Percentiles rank a stretch among this genome's conserved stretches.
Evolutionary conservation across 2,329 filamentous ascomycete species (phyloP).

Genomic region (Apiospora marii): DNA sequence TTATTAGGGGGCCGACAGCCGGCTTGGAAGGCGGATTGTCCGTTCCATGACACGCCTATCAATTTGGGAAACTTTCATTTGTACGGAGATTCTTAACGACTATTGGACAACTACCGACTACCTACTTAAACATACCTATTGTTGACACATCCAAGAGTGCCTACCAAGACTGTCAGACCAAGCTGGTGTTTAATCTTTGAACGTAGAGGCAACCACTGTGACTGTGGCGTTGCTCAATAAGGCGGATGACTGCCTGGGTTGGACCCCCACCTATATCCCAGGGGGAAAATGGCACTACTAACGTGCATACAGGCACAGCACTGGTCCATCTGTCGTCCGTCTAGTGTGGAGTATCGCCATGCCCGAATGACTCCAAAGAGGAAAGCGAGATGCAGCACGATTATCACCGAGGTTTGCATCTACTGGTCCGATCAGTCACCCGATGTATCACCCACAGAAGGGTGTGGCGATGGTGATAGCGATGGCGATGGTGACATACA

Average conservation of each 20-base stretch:
- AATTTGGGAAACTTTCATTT: background rate
- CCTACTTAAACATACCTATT: background rate
- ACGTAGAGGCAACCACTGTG: background rate
- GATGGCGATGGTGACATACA: background rate
- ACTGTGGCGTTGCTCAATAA: background rate
- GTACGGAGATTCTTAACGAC: background rate
- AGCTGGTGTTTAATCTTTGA: background rate
- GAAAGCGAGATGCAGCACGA: background rate
- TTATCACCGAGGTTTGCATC: background rate
- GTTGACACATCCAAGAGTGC: background rate
- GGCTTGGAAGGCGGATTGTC: background rate
- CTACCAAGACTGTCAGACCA: background rate
- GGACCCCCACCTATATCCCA: background rate
- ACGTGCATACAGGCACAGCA: background rate
- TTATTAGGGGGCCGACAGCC: background rate
- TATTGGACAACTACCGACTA: background rate
- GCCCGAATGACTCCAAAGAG: background rate
- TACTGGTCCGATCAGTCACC: background rate
- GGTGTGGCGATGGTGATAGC: background rate
- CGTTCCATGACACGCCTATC: background rate
- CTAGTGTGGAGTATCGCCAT: background rate
- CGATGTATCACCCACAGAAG: background rate
- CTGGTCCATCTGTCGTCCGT: background rate
- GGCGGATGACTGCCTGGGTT: background rate
- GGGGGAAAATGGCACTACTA: background rate